Conservation (phyloP, 2,329 filamentous ascomycete genomes). For the Aspergillus versicolor region DNA sequence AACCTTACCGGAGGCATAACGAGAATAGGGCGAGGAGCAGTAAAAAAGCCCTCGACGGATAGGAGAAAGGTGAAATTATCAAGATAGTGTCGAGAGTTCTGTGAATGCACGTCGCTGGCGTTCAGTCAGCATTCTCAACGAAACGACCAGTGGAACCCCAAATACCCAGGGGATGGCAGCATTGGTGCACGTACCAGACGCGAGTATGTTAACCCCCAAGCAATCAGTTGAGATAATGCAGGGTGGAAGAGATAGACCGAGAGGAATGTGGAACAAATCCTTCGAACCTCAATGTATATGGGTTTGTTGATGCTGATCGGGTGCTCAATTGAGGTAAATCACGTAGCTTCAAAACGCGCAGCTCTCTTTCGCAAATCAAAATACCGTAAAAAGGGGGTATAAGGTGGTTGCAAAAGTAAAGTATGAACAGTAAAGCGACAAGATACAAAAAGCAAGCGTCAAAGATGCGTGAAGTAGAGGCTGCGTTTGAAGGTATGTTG, state of each 20-base stretch:
- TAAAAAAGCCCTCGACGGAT: conserved; percentile 20
- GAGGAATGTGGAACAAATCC: conserved; percentile 16
- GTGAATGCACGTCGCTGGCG: conserved; percentile 12
- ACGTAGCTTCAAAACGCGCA: conserved; percentile 20
- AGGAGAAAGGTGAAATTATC: conserved; percentile 23
- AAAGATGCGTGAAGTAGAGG: conserved; percentile 8
- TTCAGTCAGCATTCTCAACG: conserved; percentile 38
- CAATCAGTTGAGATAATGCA: conserved; percentile 22
- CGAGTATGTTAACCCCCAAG: conserved; percentile 30
- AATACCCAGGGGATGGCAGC: conserved; percentile 32
- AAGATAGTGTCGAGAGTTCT: conserved; percentile 30
- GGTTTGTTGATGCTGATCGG: conserved; percentile 32
- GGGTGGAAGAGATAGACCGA: conserved; percentile 16
- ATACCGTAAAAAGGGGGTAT: not conserved
- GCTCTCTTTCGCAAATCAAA: not conserved
- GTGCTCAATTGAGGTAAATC: conserved; percentile 25
- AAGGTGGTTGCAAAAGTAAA: not conserved
- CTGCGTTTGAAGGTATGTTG: conserved; percentile 17
- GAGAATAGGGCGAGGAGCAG: conserved; percentile 27
- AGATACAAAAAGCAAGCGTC: conserved; percentile 15
- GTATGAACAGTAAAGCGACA: conserved; percentile 20
- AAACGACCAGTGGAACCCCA: conserved; percentile 32
- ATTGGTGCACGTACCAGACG: conserved; percentile 37
- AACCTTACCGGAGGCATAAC: conserved; percentile 60
- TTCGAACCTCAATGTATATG: conserved; percentile 22